A percentile compares a stretch with the other conserved stretches of the same genome.
phyloP scores from a whole-genome alignment of 2,329 filamentous ascomycete species.

The Periconia macrospinosa region DNA sequence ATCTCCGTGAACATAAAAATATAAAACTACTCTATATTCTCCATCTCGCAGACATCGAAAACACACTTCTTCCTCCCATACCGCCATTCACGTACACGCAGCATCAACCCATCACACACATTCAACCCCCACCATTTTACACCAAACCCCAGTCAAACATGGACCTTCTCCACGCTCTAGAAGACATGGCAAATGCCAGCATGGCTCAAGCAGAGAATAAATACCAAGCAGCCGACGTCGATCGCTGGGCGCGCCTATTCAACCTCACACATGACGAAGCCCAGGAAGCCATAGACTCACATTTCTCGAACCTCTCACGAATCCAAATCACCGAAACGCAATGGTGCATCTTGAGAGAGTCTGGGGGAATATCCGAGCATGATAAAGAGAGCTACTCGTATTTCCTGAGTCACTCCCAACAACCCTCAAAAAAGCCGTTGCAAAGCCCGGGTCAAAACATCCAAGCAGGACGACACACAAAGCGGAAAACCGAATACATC shows the following conservation, averaged over 20 bases:
- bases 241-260: conserved; percentile 1
- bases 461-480: not conserved
- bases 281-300: not conserved
- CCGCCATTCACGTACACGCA: no score
- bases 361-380: not conserved
- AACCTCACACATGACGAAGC: not conserved
- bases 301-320: not conserved
- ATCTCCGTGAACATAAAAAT: no score
- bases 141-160: not conserved
- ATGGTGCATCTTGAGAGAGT: not conserved
- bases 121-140: not conserved
- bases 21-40: no score
- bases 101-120: no score
- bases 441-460: not conserved
- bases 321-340: not conserved
- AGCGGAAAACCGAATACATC: not conserved
- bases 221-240: not conserved
- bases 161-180: not conserved
- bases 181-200: not conserved
- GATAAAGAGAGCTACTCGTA: conserved; percentile 3
- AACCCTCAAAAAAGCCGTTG: not conserved
- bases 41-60: no score
- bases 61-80: no score
- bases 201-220: not conserved
- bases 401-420: not conserved